Evolutionary conservation across 345 rosid genomes (phyloP).

Genomic region (Lepidium didymum): DNA sequence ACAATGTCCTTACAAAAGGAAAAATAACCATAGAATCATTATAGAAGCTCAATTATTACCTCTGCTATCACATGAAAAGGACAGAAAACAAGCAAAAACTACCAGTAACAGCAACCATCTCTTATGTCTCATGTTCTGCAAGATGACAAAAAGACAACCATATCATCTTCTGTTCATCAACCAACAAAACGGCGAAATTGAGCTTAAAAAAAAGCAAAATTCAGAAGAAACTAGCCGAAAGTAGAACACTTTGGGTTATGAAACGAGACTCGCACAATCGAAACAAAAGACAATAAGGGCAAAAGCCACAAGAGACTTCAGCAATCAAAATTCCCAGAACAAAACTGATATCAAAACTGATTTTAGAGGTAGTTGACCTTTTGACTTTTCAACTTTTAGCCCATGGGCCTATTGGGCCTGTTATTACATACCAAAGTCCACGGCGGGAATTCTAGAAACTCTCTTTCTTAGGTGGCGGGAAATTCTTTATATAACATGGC

Average conservation of each 20-base stretch:
- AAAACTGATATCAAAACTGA: background rate
- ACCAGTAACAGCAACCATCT: constrained; percentile 29
- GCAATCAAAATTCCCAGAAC: background rate
- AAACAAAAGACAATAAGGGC: background rate
- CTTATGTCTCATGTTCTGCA: constrained; percentile 44
- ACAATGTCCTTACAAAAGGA: background rate
- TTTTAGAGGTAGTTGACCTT: background rate
- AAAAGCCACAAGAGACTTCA: background rate
- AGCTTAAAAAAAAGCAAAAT: background rate
- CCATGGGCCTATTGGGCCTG: constrained; percentile 12
- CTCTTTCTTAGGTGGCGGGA: constrained; percentile 20
- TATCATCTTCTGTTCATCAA: background rate
- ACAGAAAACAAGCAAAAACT: constrained; percentile 27
- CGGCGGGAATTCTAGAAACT: constrained; percentile 19
- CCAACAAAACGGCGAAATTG: background rate
- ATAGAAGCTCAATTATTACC: constrained; percentile 26
- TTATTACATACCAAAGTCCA: background rate
- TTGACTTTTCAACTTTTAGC: background rate
- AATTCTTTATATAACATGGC: background rate
- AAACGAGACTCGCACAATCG: background rate
- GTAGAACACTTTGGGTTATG: background rate
- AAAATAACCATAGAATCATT: background rate
- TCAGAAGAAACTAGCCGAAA: background rate
- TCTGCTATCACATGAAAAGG: constrained; percentile 33
- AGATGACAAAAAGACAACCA: background rate